Evolutionary conservation across 1,139 yeast genomes (phyloP).

Genomic region (Suhomyces coccinellae): DNA sequence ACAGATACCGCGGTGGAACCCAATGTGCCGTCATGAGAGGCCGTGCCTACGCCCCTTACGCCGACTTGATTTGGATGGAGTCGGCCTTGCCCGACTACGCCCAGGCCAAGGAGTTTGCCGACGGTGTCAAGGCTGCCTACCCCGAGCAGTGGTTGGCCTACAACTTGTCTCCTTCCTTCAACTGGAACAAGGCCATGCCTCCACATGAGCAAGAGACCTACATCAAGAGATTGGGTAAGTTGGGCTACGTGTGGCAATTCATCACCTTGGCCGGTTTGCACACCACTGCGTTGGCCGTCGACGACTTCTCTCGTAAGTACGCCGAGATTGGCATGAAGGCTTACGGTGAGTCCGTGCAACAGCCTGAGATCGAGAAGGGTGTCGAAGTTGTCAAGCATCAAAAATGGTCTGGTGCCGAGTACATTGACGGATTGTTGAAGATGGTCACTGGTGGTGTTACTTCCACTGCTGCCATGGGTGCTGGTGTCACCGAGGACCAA

Average conservation of each 20-base stretch:
- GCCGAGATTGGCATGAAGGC: slow-evolving; percentile 91
- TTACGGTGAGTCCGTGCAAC: slow-evolving; percentile 84
- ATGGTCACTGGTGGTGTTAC: slow-evolving; percentile 94
- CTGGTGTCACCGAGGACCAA: slow-evolving; percentile 97
- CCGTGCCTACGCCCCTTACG: slow-evolving; percentile 91
- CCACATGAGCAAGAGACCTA: slow-evolving; percentile 86
- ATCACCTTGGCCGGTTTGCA: slow-evolving; percentile 97
- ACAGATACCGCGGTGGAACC: slow-evolving; percentile 95
- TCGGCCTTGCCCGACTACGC: slow-evolving; percentile 90
- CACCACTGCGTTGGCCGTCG: slow-evolving; percentile 91
- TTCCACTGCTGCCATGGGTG: slow-evolving; percentile 98
- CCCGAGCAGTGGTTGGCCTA: slow-evolving; percentile 96
- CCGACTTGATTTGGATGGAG: slow-evolving; percentile 99
- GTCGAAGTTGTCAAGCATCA: slow-evolving; percentile 98
- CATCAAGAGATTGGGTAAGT: slow-evolving; percentile 79
- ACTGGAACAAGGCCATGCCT: slow-evolving; percentile 96
- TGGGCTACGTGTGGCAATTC: slow-evolving; percentile 98
- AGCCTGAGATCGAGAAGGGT: slow-evolving; percentile 82
- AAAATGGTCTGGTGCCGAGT: slow-evolving; percentile 99
- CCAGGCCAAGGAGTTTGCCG: slow-evolving; percentile 94
- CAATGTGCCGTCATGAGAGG: slow-evolving; percentile 98
- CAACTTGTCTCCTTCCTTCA: slow-evolving; percentile 95
- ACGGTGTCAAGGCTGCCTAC: slow-evolving; percentile 76
- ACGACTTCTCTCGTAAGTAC: slow-evolving; percentile 78
- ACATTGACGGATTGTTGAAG: slow-evolving; percentile 86